Percentiles rank a stretch among this genome's conserved stretches.
Conservation (phyloP, 441 rosid genomes). For the Populus trichocarpa region DNA sequence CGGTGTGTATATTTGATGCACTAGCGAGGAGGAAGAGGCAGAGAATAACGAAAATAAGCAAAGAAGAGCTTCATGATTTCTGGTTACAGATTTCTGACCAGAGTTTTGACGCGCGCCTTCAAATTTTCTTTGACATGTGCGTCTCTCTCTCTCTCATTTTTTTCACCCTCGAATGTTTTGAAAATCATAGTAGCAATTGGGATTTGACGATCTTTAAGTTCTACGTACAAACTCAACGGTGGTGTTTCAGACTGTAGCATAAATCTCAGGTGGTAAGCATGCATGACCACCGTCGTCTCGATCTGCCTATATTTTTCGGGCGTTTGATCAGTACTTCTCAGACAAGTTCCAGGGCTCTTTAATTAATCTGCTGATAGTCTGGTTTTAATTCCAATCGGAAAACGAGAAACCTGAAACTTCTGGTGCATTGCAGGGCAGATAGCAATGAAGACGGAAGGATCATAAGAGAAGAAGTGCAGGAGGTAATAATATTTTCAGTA, state of each 20-base stretch:
- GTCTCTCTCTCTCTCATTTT: not conserved
- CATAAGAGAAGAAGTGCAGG: slow-evolving; percentile 82
- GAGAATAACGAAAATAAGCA: slow-evolving; percentile 53
- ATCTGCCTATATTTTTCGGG: not conserved
- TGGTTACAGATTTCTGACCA: slow-evolving; percentile 89
- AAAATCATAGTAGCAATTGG: too few species aligned
- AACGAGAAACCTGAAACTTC: not conserved
- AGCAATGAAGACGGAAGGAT: slow-evolving; percentile 89
- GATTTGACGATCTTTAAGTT: too few species aligned
- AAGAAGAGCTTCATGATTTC: slow-evolving; percentile 79
- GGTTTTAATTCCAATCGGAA: not conserved
- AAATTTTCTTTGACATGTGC: slow-evolving; percentile 92
- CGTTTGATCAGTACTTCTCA: not conserved
- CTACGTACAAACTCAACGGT: not conserved
- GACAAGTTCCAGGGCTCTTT: not conserved
- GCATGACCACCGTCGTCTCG: too few species aligned
- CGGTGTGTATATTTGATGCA: slow-evolving; percentile 78
- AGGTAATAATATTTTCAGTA: slow-evolving; percentile 41
- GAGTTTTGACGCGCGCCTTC: slow-evolving; percentile 96
- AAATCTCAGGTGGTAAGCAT: too few species aligned
- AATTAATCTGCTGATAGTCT: not conserved
- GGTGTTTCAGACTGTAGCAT: too few species aligned
- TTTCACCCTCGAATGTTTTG: not conserved
- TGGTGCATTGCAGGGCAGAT: slow-evolving; percentile 64
- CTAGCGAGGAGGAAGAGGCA: slow-evolving; percentile 63